Base-by-base conservation (phyloP, 805 yeast genomes). In the Geotrichum ghanense region DNA sequence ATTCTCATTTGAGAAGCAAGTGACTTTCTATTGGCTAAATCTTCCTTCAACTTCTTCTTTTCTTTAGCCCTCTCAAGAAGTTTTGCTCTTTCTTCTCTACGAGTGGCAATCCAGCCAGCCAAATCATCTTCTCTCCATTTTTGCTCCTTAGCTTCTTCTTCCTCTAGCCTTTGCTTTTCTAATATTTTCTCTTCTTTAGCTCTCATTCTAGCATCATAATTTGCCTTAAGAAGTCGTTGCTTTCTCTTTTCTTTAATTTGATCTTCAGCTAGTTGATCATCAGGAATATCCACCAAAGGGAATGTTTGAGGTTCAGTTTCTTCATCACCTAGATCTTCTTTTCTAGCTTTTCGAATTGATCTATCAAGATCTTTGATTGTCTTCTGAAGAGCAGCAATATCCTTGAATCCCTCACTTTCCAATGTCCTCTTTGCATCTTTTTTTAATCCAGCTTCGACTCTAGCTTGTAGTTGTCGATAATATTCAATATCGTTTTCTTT, bases 1-100 rank as follows among this genome's bases (percentile, higher is more conserved):
- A 90, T 89, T 56, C 97, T 70, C 64, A 81, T 76, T 65, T 90
- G 97, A 1, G 95, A 87, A 22, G 95, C 95, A 50, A 76, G 77
- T 2, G 97, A 88, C 62, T 88, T 88, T 53, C 97, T 73, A 65
- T 89, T 95, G 53, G 78, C 79, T 62, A 90, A 72, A 45, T 89
- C 94, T 51, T 77, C 83, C 55, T 79, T 74, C 52, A 87, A 66
- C 58, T 84, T 79, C 41, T 74, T 69, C 49, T 87, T 73, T 27
- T 84, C 92, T 55, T 78, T 81, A 51, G 80, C 72, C 44, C 67
- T 70, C 26, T 74, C 70, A n/a, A 85, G 71, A n/a, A 85, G 63
- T 17, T 56, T 67, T 19, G 74, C 74, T 44, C 90, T 70, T 58
- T 76, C 75, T 10, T 64, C 65, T 50, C 95, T 70, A 56, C 88